Evolutionary conservation across 177 flowering plant genomes (phyloP), one percentile per base, ranked within the genome.

Genomic region (Vitis hybrid): DNA sequence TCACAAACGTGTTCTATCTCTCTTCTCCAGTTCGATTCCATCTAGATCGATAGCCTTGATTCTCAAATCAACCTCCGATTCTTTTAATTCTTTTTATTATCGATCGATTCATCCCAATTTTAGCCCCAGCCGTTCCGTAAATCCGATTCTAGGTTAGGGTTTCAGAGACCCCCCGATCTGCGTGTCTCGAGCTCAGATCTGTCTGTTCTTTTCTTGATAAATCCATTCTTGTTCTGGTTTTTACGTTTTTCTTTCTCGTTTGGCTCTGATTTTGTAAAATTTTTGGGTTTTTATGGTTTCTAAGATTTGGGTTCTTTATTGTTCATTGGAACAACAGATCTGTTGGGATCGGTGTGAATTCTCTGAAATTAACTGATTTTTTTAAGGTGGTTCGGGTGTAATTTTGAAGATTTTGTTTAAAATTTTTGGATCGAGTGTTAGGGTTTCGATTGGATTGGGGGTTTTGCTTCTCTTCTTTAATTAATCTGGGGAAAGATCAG

Each of bases 391-490:
- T 10, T 73, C 72, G 52, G 65, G 48, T 52, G 17, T 52, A 5
- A 70, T 58, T 77, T 73, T 72, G 60, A 15, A 30, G 32, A 9
- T 71, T 68, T 70, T 56, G 45, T 2, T 49, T 6, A 7, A 64
- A 56, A 52, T 68, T 68, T 56, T 45, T 61, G 62, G 64, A 62
- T 75, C 79, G 80, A 80, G 83, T n/a, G 79, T 80, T 86, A 81
- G 85, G 84, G 83, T 81, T 82, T 77, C 65, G 12, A 13, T 17
- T 18, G 34, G 69, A 14, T 54, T 70, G n/a, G 32, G 75, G 71
- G 54, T 71, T 62, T 69, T 62, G 3, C 2, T 72, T 73, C 10
- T 10, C 26, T 66, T 15, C 2, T 48, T 11, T 56, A 63, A 77
- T 76, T 71, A 15, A n/a, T 11, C 69, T 68, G 56, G 64, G 76